Conservation (phyloP, 169 alveolate genomes). For the Plasmodium vivax region DNA sequence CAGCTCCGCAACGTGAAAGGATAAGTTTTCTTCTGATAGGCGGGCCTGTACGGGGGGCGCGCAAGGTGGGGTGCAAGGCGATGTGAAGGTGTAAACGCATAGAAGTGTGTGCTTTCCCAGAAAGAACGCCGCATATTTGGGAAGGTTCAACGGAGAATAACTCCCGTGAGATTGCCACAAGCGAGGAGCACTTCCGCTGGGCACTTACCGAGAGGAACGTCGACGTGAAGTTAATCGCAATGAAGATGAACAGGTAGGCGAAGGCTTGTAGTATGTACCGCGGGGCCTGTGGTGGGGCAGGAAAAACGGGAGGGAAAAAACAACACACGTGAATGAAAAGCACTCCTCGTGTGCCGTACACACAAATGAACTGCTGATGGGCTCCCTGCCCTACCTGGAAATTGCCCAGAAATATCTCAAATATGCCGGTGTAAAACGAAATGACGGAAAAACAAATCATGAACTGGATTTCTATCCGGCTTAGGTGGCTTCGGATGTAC, state of each 20-base stretch:
- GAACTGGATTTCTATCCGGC: slow-evolving; percentile 67
- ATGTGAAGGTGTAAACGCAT: background rate
- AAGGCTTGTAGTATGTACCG: slow-evolving; percentile 68
- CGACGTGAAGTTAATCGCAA: slow-evolving; percentile 66
- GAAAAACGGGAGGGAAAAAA: background rate
- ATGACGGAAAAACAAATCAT: slow-evolving; percentile 72
- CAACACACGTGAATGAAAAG: background rate
- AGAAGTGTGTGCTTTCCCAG: background rate
- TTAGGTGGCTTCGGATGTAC: slow-evolving; percentile 55
- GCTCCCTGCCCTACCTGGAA: slow-evolving; percentile 12
- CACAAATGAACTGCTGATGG: background rate
- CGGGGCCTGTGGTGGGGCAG: slow-evolving; percentile 26
- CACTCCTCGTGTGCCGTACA: background rate
- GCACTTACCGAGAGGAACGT: slow-evolving; percentile 62
- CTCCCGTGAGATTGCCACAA: background rate
- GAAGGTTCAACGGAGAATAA: background rate
- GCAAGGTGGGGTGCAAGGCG: background rate
- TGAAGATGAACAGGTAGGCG: slow-evolving; percentile 60
- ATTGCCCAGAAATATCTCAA: slow-evolving; percentile 61
- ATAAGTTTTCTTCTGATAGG: slow-evolving; percentile 62
- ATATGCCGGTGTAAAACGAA: slow-evolving; percentile 67
- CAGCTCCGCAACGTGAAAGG: slow-evolving; percentile 65
- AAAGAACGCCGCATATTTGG: background rate
- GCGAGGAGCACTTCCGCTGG: background rate
- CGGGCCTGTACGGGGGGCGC: slow-evolving; percentile 24